Base-by-base conservation (phyloP, 345 rosid species). In the Hibiscus trionum region DNA sequence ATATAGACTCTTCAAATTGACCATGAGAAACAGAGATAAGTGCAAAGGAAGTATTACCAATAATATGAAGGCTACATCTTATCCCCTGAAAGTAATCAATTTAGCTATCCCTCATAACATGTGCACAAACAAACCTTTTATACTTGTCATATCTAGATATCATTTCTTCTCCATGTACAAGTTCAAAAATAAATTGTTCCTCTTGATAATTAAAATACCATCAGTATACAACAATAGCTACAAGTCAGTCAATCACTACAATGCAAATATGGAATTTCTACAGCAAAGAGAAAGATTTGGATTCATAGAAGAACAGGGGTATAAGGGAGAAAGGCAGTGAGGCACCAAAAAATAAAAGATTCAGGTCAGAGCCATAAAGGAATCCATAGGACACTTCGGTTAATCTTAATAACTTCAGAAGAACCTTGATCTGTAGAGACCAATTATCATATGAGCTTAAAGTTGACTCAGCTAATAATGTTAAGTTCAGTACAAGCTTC, bases 401-500 rank as follows among this genome's bases (percentile, higher is more conserved):
- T 37, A n/a, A 37, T 35, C 27, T 9, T 63, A 59, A 26, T 27
- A 63, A 63, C 12, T 35, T 63, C 15, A 37, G n/a, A 9, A 63
- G 27, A 63, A 63, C 49, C 15, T 63, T 63, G 14, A 35, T 17
- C 49, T 17, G 27, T 63, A n/a, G 8, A 35, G 47, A 63, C 42
- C 49, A 37, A 37, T 37, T 21, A 17, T 35, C 67, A 33, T 16
- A 62, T 35, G 26, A 62, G 26, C 27, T 63, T 10, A 35, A 5
- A 63, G 14, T 37, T n/a, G 39, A 42, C 67, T 37, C 66, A 35
- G 42, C 42, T 37, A 37, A 37, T 31, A 15, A 61, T 37, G 46
- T 44, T 66, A 44, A 12, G n/a, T 66, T 66, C 70, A 21, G 44
- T 21, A 66, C 11, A 64, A 46, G 33, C 70, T 66, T 44, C 33